Evolutionary conservation across 1,284 basidiomycete species (phyloP).

Genomic region (Sporisorium reilianum): DNA sequence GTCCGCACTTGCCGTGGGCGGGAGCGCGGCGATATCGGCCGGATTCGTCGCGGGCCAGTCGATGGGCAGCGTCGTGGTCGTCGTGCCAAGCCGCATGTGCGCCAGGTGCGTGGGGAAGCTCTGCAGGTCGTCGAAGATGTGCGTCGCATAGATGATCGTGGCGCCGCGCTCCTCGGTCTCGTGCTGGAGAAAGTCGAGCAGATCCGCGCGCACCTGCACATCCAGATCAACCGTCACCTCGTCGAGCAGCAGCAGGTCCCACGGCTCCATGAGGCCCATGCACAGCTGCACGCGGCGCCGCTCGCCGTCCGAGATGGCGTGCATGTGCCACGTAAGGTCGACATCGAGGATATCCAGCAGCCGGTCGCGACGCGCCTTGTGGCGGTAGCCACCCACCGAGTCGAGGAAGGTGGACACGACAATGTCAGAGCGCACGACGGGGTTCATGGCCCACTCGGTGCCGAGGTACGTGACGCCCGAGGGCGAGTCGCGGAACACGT

Average conservation of each 20-base stretch:
- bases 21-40: slow-evolving; percentile 35
- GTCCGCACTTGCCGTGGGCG: slow-evolving; percentile 17
- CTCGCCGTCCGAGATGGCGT: slow-evolving; percentile 94
- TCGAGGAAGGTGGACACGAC: slow-evolving; percentile 76
- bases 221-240: slow-evolving; percentile 99
- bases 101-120: slow-evolving; percentile 66
- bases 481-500: slow-evolving; percentile 66
- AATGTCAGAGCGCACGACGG: slow-evolving; percentile 80
- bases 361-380: slow-evolving; percentile 86
- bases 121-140: slow-evolving; percentile 68
- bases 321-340: slow-evolving; percentile 82
- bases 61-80: slow-evolving; percentile 50
- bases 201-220: slow-evolving; percentile 90
- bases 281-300: slow-evolving; percentile 91
- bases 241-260: slow-evolving; percentile 92
- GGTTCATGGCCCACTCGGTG: slow-evolving; percentile 86
- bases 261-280: slow-evolving; percentile 95
- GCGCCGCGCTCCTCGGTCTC: slow-evolving; percentile 86
- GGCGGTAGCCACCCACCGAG: slow-evolving; percentile 92
- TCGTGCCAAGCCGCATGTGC: slow-evolving; percentile 65
- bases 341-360: slow-evolving; percentile 93
- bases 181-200: slow-evolving; percentile 85
- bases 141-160: slow-evolving; percentile 83
- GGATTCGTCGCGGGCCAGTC: slow-evolving; percentile 59
- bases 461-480: slow-evolving; percentile 81